phyloP scores from a whole-genome alignment of 2,329 filamentous ascomycete species.

The Byssochlamys sp. region DNA sequence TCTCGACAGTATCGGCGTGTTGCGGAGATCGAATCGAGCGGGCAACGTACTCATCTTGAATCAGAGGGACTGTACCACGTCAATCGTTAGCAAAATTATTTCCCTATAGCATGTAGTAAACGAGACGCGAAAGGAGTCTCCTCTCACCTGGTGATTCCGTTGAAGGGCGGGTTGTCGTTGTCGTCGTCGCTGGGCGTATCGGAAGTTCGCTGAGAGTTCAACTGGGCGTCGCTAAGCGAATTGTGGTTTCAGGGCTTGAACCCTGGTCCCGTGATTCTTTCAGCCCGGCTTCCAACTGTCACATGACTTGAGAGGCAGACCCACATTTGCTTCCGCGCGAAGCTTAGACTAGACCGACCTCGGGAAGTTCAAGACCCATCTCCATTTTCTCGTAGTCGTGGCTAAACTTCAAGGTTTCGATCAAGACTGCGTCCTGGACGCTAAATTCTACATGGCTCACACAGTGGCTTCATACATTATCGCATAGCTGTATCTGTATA shows the following conservation, averaged over 20 bases:
- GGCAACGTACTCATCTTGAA: constrained; percentile 50
- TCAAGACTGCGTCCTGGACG: neutral
- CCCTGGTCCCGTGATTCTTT: constrained; percentile 19
- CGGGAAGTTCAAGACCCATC: neutral
- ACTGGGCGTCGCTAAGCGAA: constrained; percentile 32
- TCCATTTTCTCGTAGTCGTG: neutral
- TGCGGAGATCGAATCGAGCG: constrained; percentile 13
- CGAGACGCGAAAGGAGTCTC: constrained; percentile 9
- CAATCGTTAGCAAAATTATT: constrained; percentile 16
- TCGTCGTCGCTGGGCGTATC: constrained; percentile 37
- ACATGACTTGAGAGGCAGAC: neutral
- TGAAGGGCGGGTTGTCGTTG: constrained; percentile 38
- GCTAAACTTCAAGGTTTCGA: neutral
- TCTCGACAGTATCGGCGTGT: neutral
- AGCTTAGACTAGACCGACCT: constrained; percentile 1
- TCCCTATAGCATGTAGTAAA: constrained; percentile 2
- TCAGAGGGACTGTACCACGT: constrained; percentile 35
- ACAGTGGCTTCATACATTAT: neutral
- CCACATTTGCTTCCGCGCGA: neutral
- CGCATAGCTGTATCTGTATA: neutral
- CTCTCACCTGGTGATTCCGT: constrained; percentile 37
- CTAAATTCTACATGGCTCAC: neutral
- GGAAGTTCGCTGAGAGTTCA: constrained; percentile 25
- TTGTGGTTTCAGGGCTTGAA: constrained; percentile 30
- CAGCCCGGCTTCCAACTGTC: neutral